Percentiles rank a stretch among this genome's conserved stretches.
Conservation (phyloP, 257 asterid species). For the Misopates orontium region DNA sequence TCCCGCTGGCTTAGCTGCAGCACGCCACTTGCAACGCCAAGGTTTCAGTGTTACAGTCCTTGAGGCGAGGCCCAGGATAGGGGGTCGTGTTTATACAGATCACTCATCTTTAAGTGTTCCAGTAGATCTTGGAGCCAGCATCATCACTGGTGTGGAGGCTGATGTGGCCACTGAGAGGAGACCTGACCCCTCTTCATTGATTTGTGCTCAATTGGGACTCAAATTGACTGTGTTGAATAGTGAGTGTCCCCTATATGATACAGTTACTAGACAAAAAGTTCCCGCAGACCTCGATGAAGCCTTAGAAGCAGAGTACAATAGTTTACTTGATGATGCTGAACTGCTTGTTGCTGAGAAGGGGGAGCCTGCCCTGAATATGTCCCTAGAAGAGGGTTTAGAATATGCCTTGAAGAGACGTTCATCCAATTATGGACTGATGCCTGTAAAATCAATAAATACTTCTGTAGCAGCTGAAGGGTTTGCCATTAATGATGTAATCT, state of each 20-base stretch:
- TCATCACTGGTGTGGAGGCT: conserved; percentile 98
- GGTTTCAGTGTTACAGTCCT: conserved; percentile 81
- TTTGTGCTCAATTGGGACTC: conserved; percentile 96
- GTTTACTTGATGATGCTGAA: conserved; percentile 94
- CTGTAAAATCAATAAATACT: conserved; percentile 36
- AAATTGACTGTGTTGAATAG: conserved; percentile 93
- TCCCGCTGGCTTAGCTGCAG: conserved; percentile 99
- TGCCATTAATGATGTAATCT: conserved; percentile 22
- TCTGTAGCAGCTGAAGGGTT: conserved; percentile 30
- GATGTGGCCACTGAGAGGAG: conserved; percentile 97
- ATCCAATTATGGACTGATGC: conserved; percentile 32
- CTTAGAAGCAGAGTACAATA: conserved; percentile 86
- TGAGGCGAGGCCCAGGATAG: conserved; percentile 94
- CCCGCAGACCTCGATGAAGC: conserved; percentile 84
- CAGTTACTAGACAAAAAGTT: conserved; percentile 80
- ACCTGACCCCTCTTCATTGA: conserved; percentile 94
- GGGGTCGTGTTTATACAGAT: conserved; percentile 97
- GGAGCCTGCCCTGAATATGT: conserved; percentile 71
- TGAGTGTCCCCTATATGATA: conserved; percentile 94
- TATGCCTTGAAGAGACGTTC: conserved; percentile 67
- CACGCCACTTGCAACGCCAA: conserved; percentile 95
- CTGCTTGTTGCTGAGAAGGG: conserved; percentile 66
- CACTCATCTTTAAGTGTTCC: conserved; percentile 79
- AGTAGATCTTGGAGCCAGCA: conserved; percentile 99
- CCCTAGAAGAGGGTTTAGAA: conserved; percentile 94